Conservation (phyloP, 2,329 filamentous ascomycete genomes). For the Capronia coronata region DNA sequence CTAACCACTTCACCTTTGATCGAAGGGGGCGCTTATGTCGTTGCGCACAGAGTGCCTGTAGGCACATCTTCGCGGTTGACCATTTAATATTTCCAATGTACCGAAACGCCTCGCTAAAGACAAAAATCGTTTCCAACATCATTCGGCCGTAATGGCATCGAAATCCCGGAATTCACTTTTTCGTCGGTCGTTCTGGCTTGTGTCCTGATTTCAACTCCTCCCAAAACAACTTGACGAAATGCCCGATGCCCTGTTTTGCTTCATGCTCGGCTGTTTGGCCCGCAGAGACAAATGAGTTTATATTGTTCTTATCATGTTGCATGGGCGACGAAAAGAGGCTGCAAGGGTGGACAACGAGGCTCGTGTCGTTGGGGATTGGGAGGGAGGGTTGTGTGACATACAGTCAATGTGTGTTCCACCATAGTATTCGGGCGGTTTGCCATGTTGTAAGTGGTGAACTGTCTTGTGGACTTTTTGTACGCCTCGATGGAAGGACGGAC, state of each 20-base stretch:
- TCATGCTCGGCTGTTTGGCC: conserved; percentile 14
- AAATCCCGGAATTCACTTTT: conserved; percentile 7
- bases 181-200: conserved; percentile 31
- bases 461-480: conserved; percentile 40
- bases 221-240: conserved; percentile 38
- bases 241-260: conserved; percentile 28
- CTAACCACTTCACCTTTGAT: not conserved
- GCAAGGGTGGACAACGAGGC: too few species aligned
- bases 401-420: conserved; percentile 39
- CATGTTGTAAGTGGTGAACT: conserved; percentile 38
- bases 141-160: not conserved
- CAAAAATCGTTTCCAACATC: not conserved
- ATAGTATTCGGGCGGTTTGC: conserved; percentile 39
- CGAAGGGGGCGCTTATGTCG: not conserved
- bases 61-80: too few species aligned
- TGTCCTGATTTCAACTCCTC: conserved; percentile 40
- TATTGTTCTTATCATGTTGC: conserved; percentile 5
- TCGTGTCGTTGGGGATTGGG: not conserved
- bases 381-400: conserved; percentile 18
- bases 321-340: too few species aligned
- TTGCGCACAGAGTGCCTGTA: too few species aligned
- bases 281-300: not conserved
- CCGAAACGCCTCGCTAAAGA: conserved; percentile 6
- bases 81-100: not conserved
- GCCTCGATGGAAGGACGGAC: conserved; percentile 40